Conservation (phyloP, 1,139 yeast genomes). For the Scheffersomyces quercinus region DNA sequence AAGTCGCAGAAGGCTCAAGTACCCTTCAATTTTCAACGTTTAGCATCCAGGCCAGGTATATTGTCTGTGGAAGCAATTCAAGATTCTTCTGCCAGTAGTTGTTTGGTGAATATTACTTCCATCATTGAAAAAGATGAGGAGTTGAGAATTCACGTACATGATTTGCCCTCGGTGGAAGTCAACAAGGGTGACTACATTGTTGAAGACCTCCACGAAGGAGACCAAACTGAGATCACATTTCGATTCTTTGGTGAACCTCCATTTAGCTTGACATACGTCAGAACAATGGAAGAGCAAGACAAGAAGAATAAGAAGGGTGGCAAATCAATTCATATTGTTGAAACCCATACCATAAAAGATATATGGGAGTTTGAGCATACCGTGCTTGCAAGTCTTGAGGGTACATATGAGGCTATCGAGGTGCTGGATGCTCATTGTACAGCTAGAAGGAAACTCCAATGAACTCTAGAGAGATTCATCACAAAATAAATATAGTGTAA, state of each 20-base stretch:
- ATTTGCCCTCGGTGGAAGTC: slow-evolving; percentile 88
- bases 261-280: slow-evolving; percentile 57
- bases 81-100: slow-evolving; percentile 72
- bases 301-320: slow-evolving; percentile 35
- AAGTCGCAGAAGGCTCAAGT: slow-evolving; percentile 60
- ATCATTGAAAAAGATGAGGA: slow-evolving; percentile 38
- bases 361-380: slow-evolving; percentile 69
- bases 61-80: slow-evolving; percentile 66
- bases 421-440: slow-evolving; percentile 80
- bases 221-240: slow-evolving; percentile 70
- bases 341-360: slow-evolving; percentile 71
- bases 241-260: slow-evolving; percentile 75
- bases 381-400: slow-evolving; percentile 80
- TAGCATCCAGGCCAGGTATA: slow-evolving; percentile 81
- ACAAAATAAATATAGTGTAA: slow-evolving; percentile 3
- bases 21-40: slow-evolving; percentile 54
- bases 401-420: slow-evolving; percentile 90
- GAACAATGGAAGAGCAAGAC: slow-evolving; percentile 52
- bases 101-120: slow-evolving; percentile 60
- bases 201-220: slow-evolving; percentile 89
- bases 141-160: slow-evolving; percentile 61
- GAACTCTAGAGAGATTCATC: not conserved
- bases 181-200: slow-evolving; percentile 74
- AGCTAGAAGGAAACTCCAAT: slow-evolving; percentile 34
- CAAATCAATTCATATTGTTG: slow-evolving; percentile 57